phyloP scores from a whole-genome alignment of 2,329 filamentous ascomycete species.

The Pseudogymnoascus sp. region DNA sequence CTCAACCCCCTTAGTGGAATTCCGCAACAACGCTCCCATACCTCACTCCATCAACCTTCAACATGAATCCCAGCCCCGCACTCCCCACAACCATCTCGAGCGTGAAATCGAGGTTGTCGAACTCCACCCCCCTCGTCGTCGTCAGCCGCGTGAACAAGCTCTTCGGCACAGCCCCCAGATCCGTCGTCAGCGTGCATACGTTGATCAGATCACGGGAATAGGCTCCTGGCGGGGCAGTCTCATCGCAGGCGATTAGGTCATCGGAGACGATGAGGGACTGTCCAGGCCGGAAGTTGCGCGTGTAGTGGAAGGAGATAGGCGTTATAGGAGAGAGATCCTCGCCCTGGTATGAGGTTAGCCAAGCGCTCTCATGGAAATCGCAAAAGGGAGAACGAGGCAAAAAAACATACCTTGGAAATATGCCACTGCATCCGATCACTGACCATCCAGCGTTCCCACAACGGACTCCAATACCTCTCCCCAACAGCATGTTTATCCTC shows the following conservation, averaged over 20 bases:
- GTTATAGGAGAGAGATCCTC: constrained; percentile 67
- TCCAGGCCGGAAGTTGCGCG: constrained; percentile 71
- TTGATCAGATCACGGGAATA: constrained; percentile 58
- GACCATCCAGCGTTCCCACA: constrained; percentile 81
- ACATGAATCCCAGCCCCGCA: constrained; percentile 67
- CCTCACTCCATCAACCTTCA: constrained; percentile 70
- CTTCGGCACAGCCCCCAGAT: constrained; percentile 67
- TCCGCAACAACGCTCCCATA: constrained; percentile 74
- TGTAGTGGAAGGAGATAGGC: constrained; percentile 79
- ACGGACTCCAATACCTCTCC: constrained; percentile 71
- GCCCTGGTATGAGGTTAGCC: constrained; percentile 41
- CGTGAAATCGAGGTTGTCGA: constrained; percentile 75
- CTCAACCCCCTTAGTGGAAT: constrained; percentile 50
- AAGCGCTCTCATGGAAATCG: not conserved
- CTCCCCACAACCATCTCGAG: constrained; percentile 79
- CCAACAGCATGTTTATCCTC: constrained; percentile 65
- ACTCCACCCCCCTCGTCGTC: constrained; percentile 72
- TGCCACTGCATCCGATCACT: constrained; percentile 81
- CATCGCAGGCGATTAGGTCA: constrained; percentile 70
- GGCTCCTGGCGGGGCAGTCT: constrained; percentile 56
- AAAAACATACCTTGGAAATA: constrained; percentile 59
- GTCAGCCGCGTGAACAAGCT: constrained; percentile 68
- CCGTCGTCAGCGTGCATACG: constrained; percentile 75
- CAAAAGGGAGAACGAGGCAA: not conserved
- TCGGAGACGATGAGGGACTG: constrained; percentile 74